phyloP scores from a whole-genome alignment of 2,329 filamentous ascomycete species.

The Iodosphaeria phyllophila region DNA sequence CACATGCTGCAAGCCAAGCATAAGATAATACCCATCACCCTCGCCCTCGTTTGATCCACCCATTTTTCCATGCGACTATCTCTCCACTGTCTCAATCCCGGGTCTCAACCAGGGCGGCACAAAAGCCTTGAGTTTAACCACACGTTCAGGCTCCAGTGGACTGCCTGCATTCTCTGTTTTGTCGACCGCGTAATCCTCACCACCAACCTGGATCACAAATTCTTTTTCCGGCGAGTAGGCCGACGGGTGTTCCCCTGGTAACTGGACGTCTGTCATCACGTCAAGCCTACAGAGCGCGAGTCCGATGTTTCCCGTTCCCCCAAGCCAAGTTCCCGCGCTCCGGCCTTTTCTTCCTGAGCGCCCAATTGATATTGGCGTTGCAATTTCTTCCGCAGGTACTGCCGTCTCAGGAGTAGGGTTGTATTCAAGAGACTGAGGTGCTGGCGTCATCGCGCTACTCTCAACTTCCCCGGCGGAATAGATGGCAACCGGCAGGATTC shows the following conservation, averaged over 20 bases:
- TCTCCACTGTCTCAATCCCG: slow-evolving; percentile 16
- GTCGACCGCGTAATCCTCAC: no score
- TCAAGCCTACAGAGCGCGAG: slow-evolving; percentile 75
- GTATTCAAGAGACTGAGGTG: slow-evolving; percentile 27
- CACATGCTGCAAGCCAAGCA: no score
- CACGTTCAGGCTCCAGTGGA: no score
- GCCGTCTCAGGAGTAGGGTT: slow-evolving; percentile 14
- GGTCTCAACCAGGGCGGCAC: slow-evolving; percentile 57
- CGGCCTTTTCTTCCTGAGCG: slow-evolving; percentile 39
- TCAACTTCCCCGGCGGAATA: slow-evolving; percentile 37
- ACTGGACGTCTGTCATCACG: slow-evolving; percentile 65
- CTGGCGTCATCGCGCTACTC: no score
- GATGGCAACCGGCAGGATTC: slow-evolving; percentile 64
- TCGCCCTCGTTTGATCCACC: no score
- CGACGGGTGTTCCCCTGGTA: slow-evolving; percentile 49
- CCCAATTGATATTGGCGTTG: slow-evolving; percentile 28
- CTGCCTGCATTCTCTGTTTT: slow-evolving; percentile 18
- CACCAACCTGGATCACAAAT: slow-evolving; percentile 28
- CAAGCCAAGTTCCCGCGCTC: slow-evolving; percentile 64
- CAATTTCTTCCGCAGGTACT: slow-evolving; percentile 17
- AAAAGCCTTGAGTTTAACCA: slow-evolving; percentile 54
- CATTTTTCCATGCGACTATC: no score
- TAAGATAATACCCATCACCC: no score
- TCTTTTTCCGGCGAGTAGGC: slow-evolving; percentile 40
- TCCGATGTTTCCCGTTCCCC: slow-evolving; percentile 67